Conservation (phyloP, 2,329 filamentous ascomycete species). For the Nemania serpens region DNA sequence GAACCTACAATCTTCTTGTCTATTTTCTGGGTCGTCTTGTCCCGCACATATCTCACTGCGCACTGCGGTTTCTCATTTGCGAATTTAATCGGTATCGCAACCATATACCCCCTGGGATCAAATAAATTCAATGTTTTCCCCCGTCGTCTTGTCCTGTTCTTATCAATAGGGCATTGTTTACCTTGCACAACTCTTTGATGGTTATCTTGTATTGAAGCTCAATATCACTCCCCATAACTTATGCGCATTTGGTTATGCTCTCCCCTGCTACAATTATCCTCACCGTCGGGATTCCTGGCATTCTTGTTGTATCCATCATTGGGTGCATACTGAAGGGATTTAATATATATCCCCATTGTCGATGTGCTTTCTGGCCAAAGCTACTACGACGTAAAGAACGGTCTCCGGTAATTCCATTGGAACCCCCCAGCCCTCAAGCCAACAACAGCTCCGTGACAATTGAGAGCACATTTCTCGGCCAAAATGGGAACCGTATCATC, state of each 20-base stretch:
- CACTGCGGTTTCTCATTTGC: conserved; percentile 7
- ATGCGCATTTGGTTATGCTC: conserved; percentile 33
- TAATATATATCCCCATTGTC: conserved; percentile 22
- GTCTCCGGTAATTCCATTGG: not conserved
- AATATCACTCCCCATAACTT: conserved; percentile 29
- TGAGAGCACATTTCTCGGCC: conserved; percentile 36
- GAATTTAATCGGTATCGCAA: conserved; percentile 1
- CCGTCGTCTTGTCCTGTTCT: not conserved
- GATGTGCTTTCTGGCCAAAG: not conserved
- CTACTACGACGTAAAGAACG: not conserved
- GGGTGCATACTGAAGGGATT: conserved; percentile 38
- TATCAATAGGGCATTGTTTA: conserved; percentile 18
- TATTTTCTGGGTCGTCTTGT: not conserved
- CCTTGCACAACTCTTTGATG: conserved; percentile 28
- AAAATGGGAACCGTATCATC: conserved; percentile 20
- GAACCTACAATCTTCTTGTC: conserved; percentile 6
- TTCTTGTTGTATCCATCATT: conserved; percentile 45
- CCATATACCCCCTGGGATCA: conserved; percentile 15
- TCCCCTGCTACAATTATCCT: conserved; percentile 34
- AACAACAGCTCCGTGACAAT: conserved; percentile 32
- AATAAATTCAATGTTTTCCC: not conserved
- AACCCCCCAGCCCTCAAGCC: not conserved
- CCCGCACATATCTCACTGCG: not conserved
- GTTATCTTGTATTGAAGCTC: conserved; percentile 17
- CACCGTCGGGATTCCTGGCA: conserved; percentile 40